A percentile compares a stretch with the other conserved stretches of the same genome.
Conservation (phyloP, 2,329 filamentous ascomycete species). For the Macroventuria anomochaeta region DNA sequence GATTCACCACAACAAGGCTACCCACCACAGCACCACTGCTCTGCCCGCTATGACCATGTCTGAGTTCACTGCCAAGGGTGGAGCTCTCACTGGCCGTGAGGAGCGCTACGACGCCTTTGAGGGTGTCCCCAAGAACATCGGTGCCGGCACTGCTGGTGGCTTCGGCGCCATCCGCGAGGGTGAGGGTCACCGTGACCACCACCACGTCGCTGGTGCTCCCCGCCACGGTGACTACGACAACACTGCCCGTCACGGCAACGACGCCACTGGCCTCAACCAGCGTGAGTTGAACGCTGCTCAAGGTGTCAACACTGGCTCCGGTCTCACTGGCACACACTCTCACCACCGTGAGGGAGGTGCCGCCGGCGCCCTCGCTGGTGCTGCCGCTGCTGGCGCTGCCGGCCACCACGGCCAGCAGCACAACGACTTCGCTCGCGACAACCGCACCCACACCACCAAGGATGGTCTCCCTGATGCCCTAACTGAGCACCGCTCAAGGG, state of each 20-base stretch:
- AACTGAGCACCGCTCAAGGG: constrained; percentile 22
- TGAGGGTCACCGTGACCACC: constrained; percentile 25
- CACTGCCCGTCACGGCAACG: constrained; percentile 11
- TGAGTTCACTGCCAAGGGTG: constrained; percentile 67
- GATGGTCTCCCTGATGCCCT: constrained; percentile 24
- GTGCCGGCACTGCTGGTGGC: constrained; percentile 33
- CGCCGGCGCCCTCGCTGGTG: constrained; percentile 6
- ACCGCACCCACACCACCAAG: constrained; percentile 5
- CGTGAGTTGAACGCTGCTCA: constrained; percentile 4
- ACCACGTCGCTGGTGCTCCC: constrained; percentile 11
- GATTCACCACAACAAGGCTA: constrained; percentile 69
- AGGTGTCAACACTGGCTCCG: neutral
- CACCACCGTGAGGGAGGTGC: neutral
- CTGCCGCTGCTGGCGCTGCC: constrained; percentile 17
- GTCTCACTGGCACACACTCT: neutral
- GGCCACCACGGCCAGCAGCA: constrained; percentile 14
- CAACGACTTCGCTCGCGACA: constrained; percentile 15
- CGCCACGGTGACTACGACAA: constrained; percentile 29
- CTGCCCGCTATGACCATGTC: constrained; percentile 69
- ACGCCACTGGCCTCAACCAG: constrained; percentile 6
- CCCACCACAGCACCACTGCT: constrained; percentile 69
- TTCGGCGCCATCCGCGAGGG: constrained; percentile 25
- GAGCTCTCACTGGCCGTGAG: constrained; percentile 60
- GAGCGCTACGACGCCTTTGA: constrained; percentile 66
- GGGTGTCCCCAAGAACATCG: constrained; percentile 64